Evolutionary conservation across 768 basidiomycete genomes (phyloP), one percentile per base, ranked within the genome.

Genomic region (Boletus pseudo-olivaceus): DNA sequence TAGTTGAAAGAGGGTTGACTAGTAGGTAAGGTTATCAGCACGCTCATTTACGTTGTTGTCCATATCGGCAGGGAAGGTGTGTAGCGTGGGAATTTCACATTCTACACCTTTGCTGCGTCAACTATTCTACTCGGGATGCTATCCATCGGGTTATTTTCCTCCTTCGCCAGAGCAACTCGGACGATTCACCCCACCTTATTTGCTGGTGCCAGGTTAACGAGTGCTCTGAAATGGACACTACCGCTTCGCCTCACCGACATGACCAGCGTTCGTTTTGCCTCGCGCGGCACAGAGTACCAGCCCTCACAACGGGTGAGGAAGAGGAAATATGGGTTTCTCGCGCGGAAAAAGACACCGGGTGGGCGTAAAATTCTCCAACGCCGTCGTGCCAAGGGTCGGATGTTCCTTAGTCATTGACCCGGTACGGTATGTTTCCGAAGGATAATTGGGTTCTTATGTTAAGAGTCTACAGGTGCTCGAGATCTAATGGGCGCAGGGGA

Each of bases 221-320:
- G 55, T 39, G 6, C 67, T 10, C 50, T 61, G n/a, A 54, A 50
- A 51, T 68, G 67, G 67, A 6, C 55, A 30, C 53, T 59, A 17
- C 68, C 66, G 14, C 41, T 59, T 30, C 56, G 58, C n/a, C 35
- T 62, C 47, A 37, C 59, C 30, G 54, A 58, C 53, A 58, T 63
- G 43, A 52, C 60, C 7, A 43, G 56, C 47, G 57, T 70, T 14
- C 85, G 93, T 7, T 84, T 79, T 66, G 76, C 76, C 30, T 79
- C 87, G 29, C 82, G 83, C 41, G 95, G 95, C 41, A 81, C 83
- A n/a, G 92, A 95, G 72, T 98, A 98, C 64, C 95, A 98, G 68
- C 95, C 95, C n/a, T 93, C 90, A 0, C 93, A 96, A 71, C 81
- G 94, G 39, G 90, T 90, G 66, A 76, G 95, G 61, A 98, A 98